Evolutionary conservation across 306 rosid genomes (phyloP), one percentile per base, ranked within the genome.

Genomic region (Ochetophila trinervis): DNA sequence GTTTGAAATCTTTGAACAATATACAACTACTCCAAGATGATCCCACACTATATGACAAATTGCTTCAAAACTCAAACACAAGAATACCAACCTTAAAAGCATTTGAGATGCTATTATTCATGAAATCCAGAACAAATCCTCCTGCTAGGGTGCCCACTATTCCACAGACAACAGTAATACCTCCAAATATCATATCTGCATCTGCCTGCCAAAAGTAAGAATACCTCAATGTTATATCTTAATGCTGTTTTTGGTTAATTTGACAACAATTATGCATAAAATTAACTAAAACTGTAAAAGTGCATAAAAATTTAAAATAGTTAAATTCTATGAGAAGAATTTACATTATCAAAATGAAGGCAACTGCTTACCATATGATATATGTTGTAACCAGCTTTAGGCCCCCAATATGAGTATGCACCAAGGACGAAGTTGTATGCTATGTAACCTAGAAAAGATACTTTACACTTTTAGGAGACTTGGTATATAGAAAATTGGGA

Each of bases 401-500:
- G 96, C 1, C 90, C 98, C 98, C 98, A 91, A 72, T 89, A 91
- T 9, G 96, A 82, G 83, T 85, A 89, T 3, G 98, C 96, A 49
- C 98, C 96, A 15, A 91, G 4, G 45, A 91, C 98, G 52, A 89
- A 89, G 78, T 62, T 87, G 91, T 91, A 91, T 27, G 76, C 86
- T 70, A 83, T 64, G 70, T 78, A 82, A 69, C 96, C 98, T 91
- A 60, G 50, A 73, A 73, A 48, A 37, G 65, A 57, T 57, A 54
- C 55, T 75, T 68, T 58, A 58, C 22, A 57, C 63, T 65, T 57
- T 62, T 23, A 18, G 58, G 8, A 44, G 53, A 45, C 58, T 57
- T 74, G 57, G 45, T 48, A 50, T 13, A 47, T 66, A 19, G 68
- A 51, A 40, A 54, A 56, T 45, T 51, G 5, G 24, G 12, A 49